Percentiles rank a stretch among this genome's conserved stretches.
phyloP scores from a whole-genome alignment of 2,329 filamentous ascomycete genomes.

The Aspergillus unguis region DNA sequence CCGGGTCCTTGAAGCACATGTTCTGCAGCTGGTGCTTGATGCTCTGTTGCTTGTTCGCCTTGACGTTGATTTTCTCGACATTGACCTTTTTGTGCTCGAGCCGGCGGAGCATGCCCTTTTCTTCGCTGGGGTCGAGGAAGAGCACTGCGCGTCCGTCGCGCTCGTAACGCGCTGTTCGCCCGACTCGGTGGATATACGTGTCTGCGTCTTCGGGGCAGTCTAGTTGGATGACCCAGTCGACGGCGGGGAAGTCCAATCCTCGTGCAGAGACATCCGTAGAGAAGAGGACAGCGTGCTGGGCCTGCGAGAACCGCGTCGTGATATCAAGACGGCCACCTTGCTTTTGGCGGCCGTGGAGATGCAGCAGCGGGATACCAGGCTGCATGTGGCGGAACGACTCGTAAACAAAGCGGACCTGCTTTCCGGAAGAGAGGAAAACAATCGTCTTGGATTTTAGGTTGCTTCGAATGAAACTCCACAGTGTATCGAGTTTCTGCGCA shows the following conservation, averaged over 20 bases:
- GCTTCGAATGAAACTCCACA: conserved; percentile 88
- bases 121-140: conserved; percentile 89
- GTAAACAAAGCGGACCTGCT: conserved; percentile 94
- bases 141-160: conserved; percentile 82
- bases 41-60: conserved; percentile 81
- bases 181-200: conserved; percentile 95
- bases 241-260: conserved; percentile 91
- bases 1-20: conserved; percentile 92
- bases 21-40: conserved; percentile 84
- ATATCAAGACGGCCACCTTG: conserved; percentile 85
- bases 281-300: conserved; percentile 84
- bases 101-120: conserved; percentile 81
- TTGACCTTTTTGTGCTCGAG: conserved; percentile 87
- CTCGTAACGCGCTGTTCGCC: conserved; percentile 90
- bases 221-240: conserved; percentile 99
- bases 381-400: conserved; percentile 90
- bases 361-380: conserved; percentile 86
- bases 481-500: conserved; percentile 81
- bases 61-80: conserved; percentile 79
- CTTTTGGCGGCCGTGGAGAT: conserved; percentile 92
- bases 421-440: conserved; percentile 91
- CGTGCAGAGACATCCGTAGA: conserved; percentile 93
- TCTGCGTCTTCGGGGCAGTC: conserved; percentile 96
- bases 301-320: conserved; percentile 73
- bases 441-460: conserved; percentile 93